Conservation (phyloP, 2,329 filamentous ascomycete species). For the Paraphaeosphaeria minitans region DNA sequence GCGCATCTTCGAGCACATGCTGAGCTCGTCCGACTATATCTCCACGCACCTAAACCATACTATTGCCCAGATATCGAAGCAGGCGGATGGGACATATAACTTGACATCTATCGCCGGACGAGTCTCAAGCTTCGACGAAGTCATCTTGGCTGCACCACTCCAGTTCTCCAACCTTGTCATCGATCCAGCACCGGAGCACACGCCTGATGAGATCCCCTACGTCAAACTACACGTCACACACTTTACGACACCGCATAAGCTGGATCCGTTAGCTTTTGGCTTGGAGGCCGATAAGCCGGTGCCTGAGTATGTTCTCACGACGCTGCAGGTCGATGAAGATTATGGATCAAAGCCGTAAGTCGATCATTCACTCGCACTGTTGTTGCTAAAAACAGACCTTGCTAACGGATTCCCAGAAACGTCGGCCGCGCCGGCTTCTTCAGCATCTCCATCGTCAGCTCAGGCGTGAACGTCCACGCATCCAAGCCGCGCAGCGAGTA, state of each 20-base stretch:
- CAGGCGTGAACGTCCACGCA: constrained; percentile 62
- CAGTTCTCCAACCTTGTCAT: constrained; percentile 76
- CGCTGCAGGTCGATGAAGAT: constrained; percentile 67
- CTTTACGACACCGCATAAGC: constrained; percentile 75
- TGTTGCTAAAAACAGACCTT: not conserved
- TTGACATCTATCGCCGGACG: constrained; percentile 42
- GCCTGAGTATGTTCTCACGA: constrained; percentile 82
- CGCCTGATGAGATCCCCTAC: constrained; percentile 82
- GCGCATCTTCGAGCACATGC: constrained; percentile 88
- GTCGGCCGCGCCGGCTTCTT: constrained; percentile 69
- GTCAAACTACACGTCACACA: constrained; percentile 87
- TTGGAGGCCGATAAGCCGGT: constrained; percentile 62
- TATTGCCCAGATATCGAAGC: constrained; percentile 63
- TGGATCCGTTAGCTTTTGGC: constrained; percentile 76
- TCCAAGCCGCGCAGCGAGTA: constrained; percentile 52
- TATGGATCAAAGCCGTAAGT: constrained; percentile 51
- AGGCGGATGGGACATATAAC: constrained; percentile 48
- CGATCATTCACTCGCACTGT: no score
- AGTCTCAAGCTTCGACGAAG: constrained; percentile 68
- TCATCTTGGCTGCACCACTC: constrained; percentile 82
- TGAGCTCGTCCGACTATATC: constrained; percentile 65
- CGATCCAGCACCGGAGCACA: constrained; percentile 48
- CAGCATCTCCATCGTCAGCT: constrained; percentile 76
- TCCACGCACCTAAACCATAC: constrained; percentile 68
- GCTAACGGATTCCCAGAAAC: not conserved